Evolutionary conservation across 352 stramenopile species (phyloP).

Genomic region (Globisporangium apiculatum): DNA sequence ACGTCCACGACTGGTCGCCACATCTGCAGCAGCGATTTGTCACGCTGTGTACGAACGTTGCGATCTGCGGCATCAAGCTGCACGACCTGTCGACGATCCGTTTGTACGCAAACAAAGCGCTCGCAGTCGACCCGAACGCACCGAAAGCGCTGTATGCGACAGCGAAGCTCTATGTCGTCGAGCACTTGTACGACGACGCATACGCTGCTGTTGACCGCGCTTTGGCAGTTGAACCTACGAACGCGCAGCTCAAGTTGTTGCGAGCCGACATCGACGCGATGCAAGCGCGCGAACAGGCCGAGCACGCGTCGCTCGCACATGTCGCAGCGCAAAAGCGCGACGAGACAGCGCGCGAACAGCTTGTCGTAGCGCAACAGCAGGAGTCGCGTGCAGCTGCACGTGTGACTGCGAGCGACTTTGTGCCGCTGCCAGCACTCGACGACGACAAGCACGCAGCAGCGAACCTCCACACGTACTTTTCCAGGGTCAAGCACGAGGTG

Average conservation of each 20-base stretch:
- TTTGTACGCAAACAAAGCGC: slow-evolving; percentile 50
- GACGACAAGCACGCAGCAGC: slow-evolving; percentile 50
- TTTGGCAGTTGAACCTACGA: slow-evolving; percentile 5
- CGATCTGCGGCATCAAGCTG: slow-evolving; percentile 72
- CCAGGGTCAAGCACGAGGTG: slow-evolving; percentile 51
- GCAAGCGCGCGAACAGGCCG: slow-evolving; percentile 18
- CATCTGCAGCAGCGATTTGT: slow-evolving; percentile 36
- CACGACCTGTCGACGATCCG: slow-evolving; percentile 40
- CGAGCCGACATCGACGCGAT: slow-evolving; percentile 34
- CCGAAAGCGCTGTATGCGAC: slow-evolving; percentile 70
- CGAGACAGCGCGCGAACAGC: slow-evolving; percentile 19
- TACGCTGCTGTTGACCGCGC: slow-evolving; percentile 28
- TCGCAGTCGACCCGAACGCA: slow-evolving; percentile 33
- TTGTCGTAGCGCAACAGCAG: slow-evolving; percentile 30
- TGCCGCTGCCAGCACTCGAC: slow-evolving; percentile 43
- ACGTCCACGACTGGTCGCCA: slow-evolving; percentile 36
- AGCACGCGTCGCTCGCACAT: slow-evolving; percentile 24
- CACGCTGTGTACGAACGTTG: slow-evolving; percentile 68
- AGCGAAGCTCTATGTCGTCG: slow-evolving; percentile 54
- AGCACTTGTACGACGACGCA: slow-evolving; percentile 50
- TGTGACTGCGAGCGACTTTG: slow-evolving; percentile 25
- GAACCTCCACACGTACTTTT: slow-evolving; percentile 58
- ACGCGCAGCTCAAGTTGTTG: slow-evolving; percentile 40
- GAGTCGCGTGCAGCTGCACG: slow-evolving; percentile 28
- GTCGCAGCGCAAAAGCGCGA: slow-evolving; percentile 33